Evolutionary conservation across 257 asterid genomes (phyloP).

Genomic region (Solanum habrochaites): DNA sequence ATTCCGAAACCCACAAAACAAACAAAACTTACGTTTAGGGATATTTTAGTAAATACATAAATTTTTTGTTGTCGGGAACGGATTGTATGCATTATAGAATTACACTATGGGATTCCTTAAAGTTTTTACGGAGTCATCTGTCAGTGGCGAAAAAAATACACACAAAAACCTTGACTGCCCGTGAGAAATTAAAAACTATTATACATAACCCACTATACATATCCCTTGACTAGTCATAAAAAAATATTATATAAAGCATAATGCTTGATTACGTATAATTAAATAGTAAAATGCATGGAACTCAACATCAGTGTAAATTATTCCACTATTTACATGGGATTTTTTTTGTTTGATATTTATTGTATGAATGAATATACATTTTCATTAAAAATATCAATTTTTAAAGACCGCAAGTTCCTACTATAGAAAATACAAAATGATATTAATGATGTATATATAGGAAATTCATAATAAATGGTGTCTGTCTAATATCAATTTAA

Average conservation of each 20-base stretch:
- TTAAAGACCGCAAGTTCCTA: neutral
- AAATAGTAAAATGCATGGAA: neutral
- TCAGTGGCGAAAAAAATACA: too few relatives aligned
- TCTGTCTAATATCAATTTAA: neutral
- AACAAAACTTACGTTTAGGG: too few relatives aligned
- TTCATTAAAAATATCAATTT: neutral
- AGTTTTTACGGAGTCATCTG: too few relatives aligned
- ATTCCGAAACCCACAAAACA: too few relatives aligned
- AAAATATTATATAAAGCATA: neutral
- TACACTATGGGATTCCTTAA: too few relatives aligned
- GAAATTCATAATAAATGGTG: neutral
- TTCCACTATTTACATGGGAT: neutral
- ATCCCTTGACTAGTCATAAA: neutral
- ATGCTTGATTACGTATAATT: neutral
- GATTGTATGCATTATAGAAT: too few relatives aligned
- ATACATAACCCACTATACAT: neutral
- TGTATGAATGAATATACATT: neutral
- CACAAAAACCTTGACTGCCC: too few relatives aligned
- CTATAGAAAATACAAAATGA: neutral
- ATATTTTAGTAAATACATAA: too few relatives aligned
- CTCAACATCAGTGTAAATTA: neutral
- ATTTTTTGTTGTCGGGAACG: too few relatives aligned
- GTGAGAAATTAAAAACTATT: too few relatives aligned
- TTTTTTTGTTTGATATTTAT: neutral
- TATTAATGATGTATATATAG: too few relatives aligned